Percentiles rank a stretch among this genome's conserved stretches.
phyloP scores from a whole-genome alignment of 441 rosid genomes.

The Geranium incanum region DNA sequence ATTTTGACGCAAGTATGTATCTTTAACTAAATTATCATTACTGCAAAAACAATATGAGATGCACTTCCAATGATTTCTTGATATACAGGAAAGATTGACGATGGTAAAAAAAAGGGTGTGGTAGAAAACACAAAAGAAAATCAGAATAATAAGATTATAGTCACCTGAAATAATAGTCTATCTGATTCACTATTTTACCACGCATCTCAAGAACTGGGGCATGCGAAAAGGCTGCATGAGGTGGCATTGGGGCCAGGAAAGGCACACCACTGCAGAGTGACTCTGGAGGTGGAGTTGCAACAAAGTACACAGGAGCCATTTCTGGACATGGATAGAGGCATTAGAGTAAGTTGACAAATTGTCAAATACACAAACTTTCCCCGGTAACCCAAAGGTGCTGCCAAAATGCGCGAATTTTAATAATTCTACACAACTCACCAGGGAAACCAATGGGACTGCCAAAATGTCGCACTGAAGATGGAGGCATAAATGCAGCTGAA shows the following conservation, averaged over 20 bases:
- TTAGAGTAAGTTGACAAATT: slow-evolving; percentile 24
- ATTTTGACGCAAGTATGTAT: slow-evolving; percentile 63
- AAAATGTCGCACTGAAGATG: slow-evolving; percentile 46
- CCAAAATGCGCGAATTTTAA: slow-evolving; percentile 14
- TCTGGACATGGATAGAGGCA: slow-evolving; percentile 32
- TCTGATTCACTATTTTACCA: slow-evolving; percentile 51
- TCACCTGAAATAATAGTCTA: slow-evolving; percentile 84
- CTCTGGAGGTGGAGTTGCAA: slow-evolving; percentile 37
- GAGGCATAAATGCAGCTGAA: slow-evolving; percentile 42
- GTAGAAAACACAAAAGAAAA: slow-evolving; percentile 11
- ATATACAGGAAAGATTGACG: not conserved
- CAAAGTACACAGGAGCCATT: slow-evolving; percentile 41
- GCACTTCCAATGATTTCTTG: slow-evolving; percentile 23
- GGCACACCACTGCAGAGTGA: slow-evolving; percentile 33
- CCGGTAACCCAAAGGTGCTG: not conserved
- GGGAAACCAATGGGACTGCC: slow-evolving; percentile 46
- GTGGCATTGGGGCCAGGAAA: slow-evolving; percentile 35
- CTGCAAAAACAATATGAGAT: slow-evolving; percentile 43
- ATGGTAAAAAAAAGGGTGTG: not conserved
- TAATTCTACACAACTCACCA: slow-evolving; percentile 42
- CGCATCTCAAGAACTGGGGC: slow-evolving; percentile 47
- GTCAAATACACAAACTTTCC: not conserved
- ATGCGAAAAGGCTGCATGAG: slow-evolving; percentile 38
- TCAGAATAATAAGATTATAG: slow-evolving; percentile 13
- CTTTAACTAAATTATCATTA: slow-evolving; percentile 67